A percentile compares a stretch with the other conserved stretches of the same genome.
phyloP scores from a whole-genome alignment of 495 filamentous ascomycete species.

The Hypoxylon lienhwacheense region DNA sequence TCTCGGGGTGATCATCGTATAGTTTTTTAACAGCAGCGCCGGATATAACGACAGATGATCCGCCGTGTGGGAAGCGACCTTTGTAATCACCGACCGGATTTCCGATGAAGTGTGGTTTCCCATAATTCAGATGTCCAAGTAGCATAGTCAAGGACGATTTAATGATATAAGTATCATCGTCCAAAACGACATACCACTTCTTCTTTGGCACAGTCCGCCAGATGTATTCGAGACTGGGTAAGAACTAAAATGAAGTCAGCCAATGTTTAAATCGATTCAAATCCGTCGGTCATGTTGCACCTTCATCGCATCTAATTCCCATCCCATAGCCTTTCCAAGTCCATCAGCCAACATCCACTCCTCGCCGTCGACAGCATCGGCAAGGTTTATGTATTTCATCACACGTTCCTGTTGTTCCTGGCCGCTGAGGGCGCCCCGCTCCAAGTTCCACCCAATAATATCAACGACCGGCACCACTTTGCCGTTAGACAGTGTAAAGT shows the following conservation, averaged over 20 bases:
- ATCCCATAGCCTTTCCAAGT: slow-evolving; percentile 44
- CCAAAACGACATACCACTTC: slow-evolving; percentile 53
- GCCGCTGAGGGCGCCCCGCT: slow-evolving; percentile 30
- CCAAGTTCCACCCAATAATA: slow-evolving; percentile 41
- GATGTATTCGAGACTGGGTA: slow-evolving; percentile 47
- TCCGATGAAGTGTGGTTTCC: slow-evolving; percentile 49
- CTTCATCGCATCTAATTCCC: slow-evolving; percentile 56
- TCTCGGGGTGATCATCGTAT: slow-evolving; percentile 37
- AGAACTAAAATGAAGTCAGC: slow-evolving; percentile 39
- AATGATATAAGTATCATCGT: slow-evolving; percentile 53
- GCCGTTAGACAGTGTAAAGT: slow-evolving; percentile 31
- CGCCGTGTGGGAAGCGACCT: slow-evolving; percentile 52
- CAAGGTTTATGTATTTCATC: slow-evolving; percentile 43
- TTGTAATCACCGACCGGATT: slow-evolving; percentile 53
- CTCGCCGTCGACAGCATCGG: slow-evolving; percentile 40
- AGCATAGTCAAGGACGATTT: slow-evolving; percentile 45
- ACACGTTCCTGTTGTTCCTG: slow-evolving; percentile 33
- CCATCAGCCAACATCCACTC: slow-evolving; percentile 41
- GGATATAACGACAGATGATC: slow-evolving; percentile 49
- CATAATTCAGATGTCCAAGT: slow-evolving; percentile 45
- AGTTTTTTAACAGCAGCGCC: slow-evolving; percentile 45
- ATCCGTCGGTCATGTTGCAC: slow-evolving; percentile 25
- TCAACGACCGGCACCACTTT: slow-evolving; percentile 40
- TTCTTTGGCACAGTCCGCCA: slow-evolving; percentile 48
- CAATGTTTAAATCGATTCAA: not conserved